These are phyloP conservation scores for Polyrhizophydium stewartii DNA, from an alignment of 371 early-diverging fungal species.

Conservation along the genomic window DNA sequence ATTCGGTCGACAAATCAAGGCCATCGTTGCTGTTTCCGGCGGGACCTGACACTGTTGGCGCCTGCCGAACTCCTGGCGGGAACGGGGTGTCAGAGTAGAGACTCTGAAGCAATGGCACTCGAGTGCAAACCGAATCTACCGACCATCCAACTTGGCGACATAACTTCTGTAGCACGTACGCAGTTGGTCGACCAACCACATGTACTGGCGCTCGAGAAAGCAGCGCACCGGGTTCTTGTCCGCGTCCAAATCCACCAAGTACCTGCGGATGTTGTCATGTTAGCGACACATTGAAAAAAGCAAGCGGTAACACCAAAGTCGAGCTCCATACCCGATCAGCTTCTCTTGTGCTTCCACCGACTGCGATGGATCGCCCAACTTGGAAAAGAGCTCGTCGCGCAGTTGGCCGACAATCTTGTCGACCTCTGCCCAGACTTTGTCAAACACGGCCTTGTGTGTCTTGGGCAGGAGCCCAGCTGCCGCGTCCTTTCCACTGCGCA, in stretches of 20 bases:
- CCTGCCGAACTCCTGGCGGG: too few relatives aligned
- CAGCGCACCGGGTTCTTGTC: conserved; percentile 86
- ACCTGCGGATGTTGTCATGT: conserved; percentile 32
- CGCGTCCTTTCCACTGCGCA: conserved; percentile 13
- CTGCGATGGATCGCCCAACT: conserved; percentile 73
- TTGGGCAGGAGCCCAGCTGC: conserved; percentile 29
- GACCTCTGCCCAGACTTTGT: conserved; percentile 91
- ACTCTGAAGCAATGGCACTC: too few relatives aligned
- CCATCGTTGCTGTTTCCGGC: too few relatives aligned
- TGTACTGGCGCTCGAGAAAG: conserved; percentile 83
- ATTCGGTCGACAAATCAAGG: too few relatives aligned
- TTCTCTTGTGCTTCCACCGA: conserved; percentile 88
- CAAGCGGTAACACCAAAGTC: not conserved
- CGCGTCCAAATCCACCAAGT: conserved; percentile 76
- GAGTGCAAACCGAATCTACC: not conserved
- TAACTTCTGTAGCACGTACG: conserved; percentile 59
- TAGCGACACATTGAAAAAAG: not conserved
- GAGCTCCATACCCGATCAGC: conserved; percentile 63
- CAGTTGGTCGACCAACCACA: conserved; percentile 79
- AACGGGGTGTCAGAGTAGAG: too few relatives aligned
- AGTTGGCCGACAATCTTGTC: conserved; percentile 73
- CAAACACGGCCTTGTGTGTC: conserved; percentile 78
- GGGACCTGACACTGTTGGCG: too few relatives aligned
- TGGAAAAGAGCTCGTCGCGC: conserved; percentile 63
- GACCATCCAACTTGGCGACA: conserved; percentile 19